Base-by-base conservation (phyloP, 2,329 filamentous ascomycete genomes). In the Ophiosphaerella herpotricha region DNA sequence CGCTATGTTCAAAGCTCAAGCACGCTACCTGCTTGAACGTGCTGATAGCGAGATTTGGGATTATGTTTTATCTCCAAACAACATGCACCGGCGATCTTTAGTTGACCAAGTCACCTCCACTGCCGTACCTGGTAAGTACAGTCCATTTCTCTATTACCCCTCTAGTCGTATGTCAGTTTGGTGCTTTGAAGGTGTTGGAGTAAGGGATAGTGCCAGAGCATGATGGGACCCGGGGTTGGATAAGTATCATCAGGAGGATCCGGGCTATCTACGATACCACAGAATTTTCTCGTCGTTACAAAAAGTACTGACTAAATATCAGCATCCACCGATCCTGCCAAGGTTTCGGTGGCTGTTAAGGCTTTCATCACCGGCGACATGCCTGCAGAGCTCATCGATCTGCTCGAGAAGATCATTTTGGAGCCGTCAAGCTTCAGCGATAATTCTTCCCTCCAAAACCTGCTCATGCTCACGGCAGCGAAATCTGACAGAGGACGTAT, bases 341-440 rank as follows among this genome's bases (percentile, higher is more conserved):
- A 96, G 79, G 94, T 99, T 31, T 96, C 91, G 0, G 84, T 97
- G 59, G 94, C 94, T 40, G 94, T 99, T 49, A 89, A 95, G 66
- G 88, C 92, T 36, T 96, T 99, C 81, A 85, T 99, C 45, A 86
- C 88, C 60, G 90, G 89, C 48, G 94, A 99, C 68, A 82, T 99
- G 60, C 94, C 94, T 7, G 86, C 87, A 4, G 94, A 99, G 79
- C 83, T 99, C 43, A 97, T 99, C 66, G 95, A 99, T 75, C 85
- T 99, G 33, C 83, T 99, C 14, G 95, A 99, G 81, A 99, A 97
- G 85, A 99, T 99, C 61, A 93, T 99, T 29, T 80, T 99, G n/a
- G 94, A 99, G 80, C 95, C 94, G n/a, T 96, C 93, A 4, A 90
- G 90, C 5, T 99, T 99, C 81, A 97, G 91, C 66, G 95, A 99